Evolutionary conservation across 495 filamentous ascomycete species (phyloP).

Genomic region (Emericellopsis terricola): DNA sequence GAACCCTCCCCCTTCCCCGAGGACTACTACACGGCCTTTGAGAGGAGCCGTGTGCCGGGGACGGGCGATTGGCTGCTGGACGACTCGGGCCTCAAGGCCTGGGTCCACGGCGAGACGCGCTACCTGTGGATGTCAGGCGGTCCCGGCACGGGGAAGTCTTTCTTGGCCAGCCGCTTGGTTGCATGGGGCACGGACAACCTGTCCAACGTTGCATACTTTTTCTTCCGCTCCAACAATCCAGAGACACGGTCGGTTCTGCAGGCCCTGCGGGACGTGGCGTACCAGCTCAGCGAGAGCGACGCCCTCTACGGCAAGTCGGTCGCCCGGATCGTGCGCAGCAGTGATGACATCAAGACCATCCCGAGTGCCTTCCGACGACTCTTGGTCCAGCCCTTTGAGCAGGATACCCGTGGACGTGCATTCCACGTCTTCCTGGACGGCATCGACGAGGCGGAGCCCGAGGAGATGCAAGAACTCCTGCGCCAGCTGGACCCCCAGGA

Average conservation of each 20-base stretch:
- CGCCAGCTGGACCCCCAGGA: not conserved
- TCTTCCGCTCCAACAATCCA: constrained; percentile 17
- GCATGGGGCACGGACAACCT: constrained; percentile 4
- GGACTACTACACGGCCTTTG: constrained; percentile 13
- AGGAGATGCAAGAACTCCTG: constrained; percentile 8
- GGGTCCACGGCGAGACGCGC: constrained; percentile 9
- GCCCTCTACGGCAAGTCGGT: constrained; percentile 12
- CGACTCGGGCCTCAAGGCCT: constrained; percentile 10
- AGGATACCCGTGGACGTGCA: constrained; percentile 5
- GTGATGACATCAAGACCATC: constrained; percentile 10
- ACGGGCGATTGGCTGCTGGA: constrained; percentile 18
- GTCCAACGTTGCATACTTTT: constrained; percentile 14
- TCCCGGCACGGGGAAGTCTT: constrained; percentile 14
- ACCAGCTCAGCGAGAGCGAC: constrained; percentile 14
- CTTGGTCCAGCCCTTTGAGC: constrained; percentile 12
- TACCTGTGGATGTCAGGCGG: constrained; percentile 15
- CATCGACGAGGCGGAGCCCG: constrained; percentile 14
- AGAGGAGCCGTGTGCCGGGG: constrained; percentile 8
- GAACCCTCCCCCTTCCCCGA: constrained; percentile 6
- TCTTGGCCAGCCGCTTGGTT: constrained; percentile 13
- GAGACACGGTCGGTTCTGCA: constrained; percentile 11
- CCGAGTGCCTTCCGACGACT: constrained; percentile 14
- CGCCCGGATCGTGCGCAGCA: constrained; percentile 4
- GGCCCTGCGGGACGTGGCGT: constrained; percentile 14
- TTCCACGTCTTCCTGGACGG: constrained; percentile 17